Conservation (phyloP, 163 green algal species). For the Trebouxia gelatinosa region DNA sequence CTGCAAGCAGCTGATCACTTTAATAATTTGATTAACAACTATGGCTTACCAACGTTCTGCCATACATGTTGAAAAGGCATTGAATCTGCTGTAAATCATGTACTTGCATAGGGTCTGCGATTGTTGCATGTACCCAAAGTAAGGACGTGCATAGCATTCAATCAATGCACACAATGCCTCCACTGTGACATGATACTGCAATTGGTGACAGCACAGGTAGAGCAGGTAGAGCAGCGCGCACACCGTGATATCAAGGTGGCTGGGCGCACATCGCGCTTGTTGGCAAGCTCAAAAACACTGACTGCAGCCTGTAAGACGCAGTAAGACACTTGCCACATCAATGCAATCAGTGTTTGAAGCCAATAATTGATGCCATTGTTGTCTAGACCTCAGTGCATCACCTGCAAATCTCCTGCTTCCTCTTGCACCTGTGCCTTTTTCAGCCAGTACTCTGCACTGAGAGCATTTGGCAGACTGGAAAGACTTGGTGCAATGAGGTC, state of each 20-base stretch:
- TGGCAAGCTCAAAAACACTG: constrained; percentile 6
- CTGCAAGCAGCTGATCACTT: neutral
- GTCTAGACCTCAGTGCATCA: neutral
- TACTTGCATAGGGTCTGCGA: too few relatives aligned
- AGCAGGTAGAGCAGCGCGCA: neutral
- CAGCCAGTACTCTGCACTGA: constrained; percentile 24
- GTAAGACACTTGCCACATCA: neutral
- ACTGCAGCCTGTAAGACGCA: constrained; percentile 1
- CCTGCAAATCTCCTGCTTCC: neutral
- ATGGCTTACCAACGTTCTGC: too few relatives aligned
- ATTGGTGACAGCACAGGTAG: too few relatives aligned
- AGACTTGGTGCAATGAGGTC: constrained; percentile 20
- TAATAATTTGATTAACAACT: too few relatives aligned
- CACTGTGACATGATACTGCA: too few relatives aligned
- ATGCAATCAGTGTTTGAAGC: neutral
- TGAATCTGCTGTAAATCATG: neutral
- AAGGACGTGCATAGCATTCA: too few relatives aligned
- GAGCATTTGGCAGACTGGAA: constrained; percentile 16
- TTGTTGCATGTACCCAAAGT: neutral
- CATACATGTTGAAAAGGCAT: too few relatives aligned
- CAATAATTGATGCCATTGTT: neutral
- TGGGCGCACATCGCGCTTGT: constrained; percentile 25
- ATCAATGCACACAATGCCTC: too few relatives aligned
- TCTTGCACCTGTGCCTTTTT: constrained; percentile 4
- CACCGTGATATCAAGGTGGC: constrained; percentile 11